These are phyloP conservation scores for Hortiboletus flavorubellus DNA, from an alignment of 768 basidiomycete species.

Conservation along the genomic window DNA sequence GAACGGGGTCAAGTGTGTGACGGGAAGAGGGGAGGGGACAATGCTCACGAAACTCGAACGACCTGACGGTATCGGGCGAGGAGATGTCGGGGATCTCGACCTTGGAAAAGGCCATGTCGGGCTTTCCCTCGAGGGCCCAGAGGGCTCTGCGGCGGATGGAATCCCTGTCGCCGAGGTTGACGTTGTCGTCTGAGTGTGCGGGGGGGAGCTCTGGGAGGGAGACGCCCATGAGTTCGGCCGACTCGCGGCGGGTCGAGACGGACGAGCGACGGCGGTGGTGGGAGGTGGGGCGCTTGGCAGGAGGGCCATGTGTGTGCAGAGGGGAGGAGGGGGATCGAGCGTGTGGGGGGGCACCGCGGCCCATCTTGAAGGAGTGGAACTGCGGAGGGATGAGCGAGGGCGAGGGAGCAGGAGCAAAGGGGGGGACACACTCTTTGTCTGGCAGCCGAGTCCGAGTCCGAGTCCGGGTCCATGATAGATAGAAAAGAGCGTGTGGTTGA, in stretches of 20 bases:
- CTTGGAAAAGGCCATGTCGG: slow-evolving; percentile 62
- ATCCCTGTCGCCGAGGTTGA: slow-evolving; percentile 69
- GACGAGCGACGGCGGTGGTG: slow-evolving; percentile 85
- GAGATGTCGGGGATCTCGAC: slow-evolving; percentile 83
- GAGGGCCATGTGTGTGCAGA: slow-evolving; percentile 1
- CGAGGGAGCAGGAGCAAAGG: not conserved
- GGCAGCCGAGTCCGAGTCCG: slow-evolving; percentile 32
- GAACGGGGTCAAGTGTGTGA: not conserved
- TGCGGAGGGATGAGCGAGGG: slow-evolving; percentile 24
- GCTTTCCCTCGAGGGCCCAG: slow-evolving; percentile 84
- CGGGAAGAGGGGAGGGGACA: not conserved
- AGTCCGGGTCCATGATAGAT: slow-evolving; percentile 34
- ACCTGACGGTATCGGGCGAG: slow-evolving; percentile 52
- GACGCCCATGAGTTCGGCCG: slow-evolving; percentile 88
- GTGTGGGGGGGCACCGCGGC: slow-evolving; percentile 38
- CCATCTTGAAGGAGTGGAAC: slow-evolving; percentile 76
- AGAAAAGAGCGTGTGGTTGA: slow-evolving; percentile 21
- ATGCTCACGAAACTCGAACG: slow-evolving; percentile 67
- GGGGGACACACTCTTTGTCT: slow-evolving; percentile 38
- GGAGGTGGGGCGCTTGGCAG: slow-evolving; percentile 58
- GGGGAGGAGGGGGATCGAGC: slow-evolving; percentile 37
- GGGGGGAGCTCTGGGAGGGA: slow-evolving; percentile 63
- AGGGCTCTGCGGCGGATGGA: slow-evolving; percentile 81
- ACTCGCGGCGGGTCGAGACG: slow-evolving; percentile 86
- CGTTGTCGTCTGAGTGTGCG: slow-evolving; percentile 60